Conservation (phyloP, 1,139 yeast species). For the Suhomyces wounanorum region DNA sequence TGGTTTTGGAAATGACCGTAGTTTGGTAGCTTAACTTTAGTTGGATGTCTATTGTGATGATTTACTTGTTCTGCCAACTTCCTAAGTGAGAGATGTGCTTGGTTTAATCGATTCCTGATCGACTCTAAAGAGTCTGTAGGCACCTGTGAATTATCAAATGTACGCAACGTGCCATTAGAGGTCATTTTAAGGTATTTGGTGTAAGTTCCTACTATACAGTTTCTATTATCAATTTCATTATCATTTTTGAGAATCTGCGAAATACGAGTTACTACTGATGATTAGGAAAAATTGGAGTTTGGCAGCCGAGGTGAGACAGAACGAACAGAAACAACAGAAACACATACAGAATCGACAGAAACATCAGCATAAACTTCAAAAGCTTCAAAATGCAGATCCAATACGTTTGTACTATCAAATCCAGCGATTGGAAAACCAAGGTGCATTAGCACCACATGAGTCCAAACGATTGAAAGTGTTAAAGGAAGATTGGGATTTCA, state of each 20-base stretch:
- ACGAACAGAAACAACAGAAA: constrained; percentile 40
- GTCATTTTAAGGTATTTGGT: background rate
- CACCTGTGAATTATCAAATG: constrained; percentile 29
- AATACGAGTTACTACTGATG: constrained; percentile 23
- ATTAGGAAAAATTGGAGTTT: constrained; percentile 47
- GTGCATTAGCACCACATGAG: constrained; percentile 23
- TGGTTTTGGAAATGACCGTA: constrained; percentile 66
- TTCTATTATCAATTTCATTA: background rate
- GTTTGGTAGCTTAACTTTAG: constrained; percentile 40
- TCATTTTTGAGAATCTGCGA: background rate
- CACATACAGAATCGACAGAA: constrained; percentile 45
- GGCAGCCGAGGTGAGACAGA: constrained; percentile 42
- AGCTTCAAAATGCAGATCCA: constrained; percentile 35
- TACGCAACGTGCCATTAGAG: background rate
- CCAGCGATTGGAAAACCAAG: constrained; percentile 25
- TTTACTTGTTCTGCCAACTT: constrained; percentile 47
- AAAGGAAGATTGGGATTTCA: constrained; percentile 45
- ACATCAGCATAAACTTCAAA: constrained; percentile 28
- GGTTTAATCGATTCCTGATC: constrained; percentile 45
- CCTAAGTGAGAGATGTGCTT: constrained; percentile 46
- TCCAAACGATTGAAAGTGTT: constrained; percentile 26
- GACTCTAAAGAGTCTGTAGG: constrained; percentile 47
- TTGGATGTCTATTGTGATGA: constrained; percentile 43
- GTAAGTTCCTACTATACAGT: background rate
- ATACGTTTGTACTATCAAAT: constrained; percentile 33